A percentile compares a stretch with the other conserved stretches of the same genome.
These are phyloP conservation scores for Trichosanthes cucumerina DNA, from an alignment of 306 rosid species.

Conservation along the genomic window DNA sequence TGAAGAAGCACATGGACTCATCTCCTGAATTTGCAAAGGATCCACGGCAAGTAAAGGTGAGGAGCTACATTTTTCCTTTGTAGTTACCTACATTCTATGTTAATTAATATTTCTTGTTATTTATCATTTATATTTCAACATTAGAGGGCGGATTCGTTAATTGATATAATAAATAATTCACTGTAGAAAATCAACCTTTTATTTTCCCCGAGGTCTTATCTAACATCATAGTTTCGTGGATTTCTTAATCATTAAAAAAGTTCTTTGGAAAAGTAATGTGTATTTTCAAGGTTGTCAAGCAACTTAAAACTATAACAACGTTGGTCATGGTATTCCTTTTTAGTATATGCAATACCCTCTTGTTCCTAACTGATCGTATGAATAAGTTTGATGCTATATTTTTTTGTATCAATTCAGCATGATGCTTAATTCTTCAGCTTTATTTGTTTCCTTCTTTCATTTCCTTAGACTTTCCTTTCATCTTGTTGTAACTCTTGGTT, in stretches of 20 bases:
- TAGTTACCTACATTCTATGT: background rate
- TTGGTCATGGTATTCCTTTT: background rate
- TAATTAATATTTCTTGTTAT: background rate
- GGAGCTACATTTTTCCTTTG: constrained; percentile 11
- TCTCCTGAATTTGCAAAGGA: constrained; percentile 84
- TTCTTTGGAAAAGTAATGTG: background rate
- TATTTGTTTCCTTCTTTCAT: background rate
- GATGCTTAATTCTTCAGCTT: background rate
- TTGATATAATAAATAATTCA: background rate
- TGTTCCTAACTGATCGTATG: background rate
- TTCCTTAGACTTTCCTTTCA: background rate
- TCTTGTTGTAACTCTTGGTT: constrained; percentile 9
- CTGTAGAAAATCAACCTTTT: background rate
- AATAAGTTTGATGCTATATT: background rate
- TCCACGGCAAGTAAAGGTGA: constrained; percentile 76
- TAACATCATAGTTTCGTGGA: background rate
- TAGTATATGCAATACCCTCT: background rate
- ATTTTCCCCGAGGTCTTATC: background rate
- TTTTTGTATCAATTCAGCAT: background rate
- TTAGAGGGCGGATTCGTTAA: background rate
- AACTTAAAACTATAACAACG: background rate
- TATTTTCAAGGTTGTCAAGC: background rate
- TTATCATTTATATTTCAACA: background rate
- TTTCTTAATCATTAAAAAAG: background rate
- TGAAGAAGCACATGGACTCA: constrained; percentile 98